Evolutionary conservation across 768 basidiomycete genomes (phyloP), one percentile per base, ranked within the genome.

Genomic region (Boletus rufocinnamomeus): DNA sequence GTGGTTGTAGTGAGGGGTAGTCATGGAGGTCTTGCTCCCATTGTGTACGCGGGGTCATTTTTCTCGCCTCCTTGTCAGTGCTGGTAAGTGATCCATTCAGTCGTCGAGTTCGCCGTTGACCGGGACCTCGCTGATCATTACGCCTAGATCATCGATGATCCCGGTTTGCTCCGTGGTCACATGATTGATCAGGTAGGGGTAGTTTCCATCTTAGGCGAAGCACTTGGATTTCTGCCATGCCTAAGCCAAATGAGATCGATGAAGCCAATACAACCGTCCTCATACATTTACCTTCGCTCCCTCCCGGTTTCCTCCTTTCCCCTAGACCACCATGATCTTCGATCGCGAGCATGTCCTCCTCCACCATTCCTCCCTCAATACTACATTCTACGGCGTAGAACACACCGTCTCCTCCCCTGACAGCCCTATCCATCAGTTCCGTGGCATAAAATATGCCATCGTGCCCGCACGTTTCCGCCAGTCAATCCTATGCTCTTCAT

Each of bases 401-500:
- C 89, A 91, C 68, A 61, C 80, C 10, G 60, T 83, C 30, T 90
- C 89, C 6, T 81, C 84, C 0, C 70, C 77, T 27, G 81, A 82
- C 49, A 67, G 75, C 0, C 80, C 78, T 14, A 78, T 92, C 60
- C 84, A 87, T 64, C 89, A 91, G 67, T 92, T 84, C 64, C 82
- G 84, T 23, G 90, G 90, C 40, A 86, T 92, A 67, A 89, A 89
- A 75, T 92, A 91, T 63, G 90, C 87, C 25, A 77, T 77, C 23
- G 78, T 91, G 16, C 87, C 88, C 27, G 85, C 83, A 38, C 86
- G 90, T 49, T 92, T 91, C 67, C 84, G 88, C 53, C 88, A 88
- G 72, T 91, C 90, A 2, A 78, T 76, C 58, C 76, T 91, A 32
- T 82, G 75, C 66, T 80, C 80, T 11, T 73, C 80, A 6, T 88